These are phyloP conservation scores for Ogataea nakhonphanomensis DNA, from an alignment of 805 yeast species.

Conservation along the genomic window DNA sequence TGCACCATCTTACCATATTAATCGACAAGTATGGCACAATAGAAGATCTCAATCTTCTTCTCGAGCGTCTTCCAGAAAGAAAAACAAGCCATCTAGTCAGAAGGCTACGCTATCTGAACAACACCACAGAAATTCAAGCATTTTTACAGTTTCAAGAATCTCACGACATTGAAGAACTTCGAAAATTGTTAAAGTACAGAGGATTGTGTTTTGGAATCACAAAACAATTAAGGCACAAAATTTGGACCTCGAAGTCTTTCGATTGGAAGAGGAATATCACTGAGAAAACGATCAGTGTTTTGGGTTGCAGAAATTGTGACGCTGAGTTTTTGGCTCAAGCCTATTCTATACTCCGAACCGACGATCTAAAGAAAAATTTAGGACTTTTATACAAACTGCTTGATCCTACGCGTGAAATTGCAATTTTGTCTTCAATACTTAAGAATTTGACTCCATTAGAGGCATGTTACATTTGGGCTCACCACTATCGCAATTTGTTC, in stretches of 20 bases:
- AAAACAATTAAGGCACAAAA: background rate
- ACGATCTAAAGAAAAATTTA: conserved; percentile 2
- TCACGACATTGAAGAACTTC: background rate
- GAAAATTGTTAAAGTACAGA: background rate
- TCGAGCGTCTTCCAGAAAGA: conserved; percentile 13
- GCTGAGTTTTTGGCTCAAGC: conserved; percentile 5
- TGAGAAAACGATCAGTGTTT: background rate
- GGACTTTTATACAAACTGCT: conserved; percentile 4
- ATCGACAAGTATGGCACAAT: conserved; percentile 25
- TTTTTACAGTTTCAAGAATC: conserved; percentile 1
- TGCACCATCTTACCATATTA: conserved; percentile 14
- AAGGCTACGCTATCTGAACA: background rate
- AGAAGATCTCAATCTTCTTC: conserved; percentile 16
- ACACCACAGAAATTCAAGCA: conserved; percentile 1
- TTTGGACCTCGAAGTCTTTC: background rate
- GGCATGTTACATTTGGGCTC: conserved; percentile 12
- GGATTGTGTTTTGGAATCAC: conserved; percentile 4
- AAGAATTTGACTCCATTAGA: conserved; percentile 7
- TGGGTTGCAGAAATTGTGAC: conserved; percentile 7
- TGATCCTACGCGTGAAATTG: conserved; percentile 3
- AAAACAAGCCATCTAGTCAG: conserved; percentile 4
- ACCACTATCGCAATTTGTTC: conserved; percentile 3
- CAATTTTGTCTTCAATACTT: conserved; percentile 8
- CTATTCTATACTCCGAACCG: conserved; percentile 3
- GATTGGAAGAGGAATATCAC: background rate